A percentile compares a stretch with the other conserved stretches of the same genome.
phyloP scores from a whole-genome alignment of 495 filamentous ascomycete genomes.

The Aspergillus bertholletiae region DNA sequence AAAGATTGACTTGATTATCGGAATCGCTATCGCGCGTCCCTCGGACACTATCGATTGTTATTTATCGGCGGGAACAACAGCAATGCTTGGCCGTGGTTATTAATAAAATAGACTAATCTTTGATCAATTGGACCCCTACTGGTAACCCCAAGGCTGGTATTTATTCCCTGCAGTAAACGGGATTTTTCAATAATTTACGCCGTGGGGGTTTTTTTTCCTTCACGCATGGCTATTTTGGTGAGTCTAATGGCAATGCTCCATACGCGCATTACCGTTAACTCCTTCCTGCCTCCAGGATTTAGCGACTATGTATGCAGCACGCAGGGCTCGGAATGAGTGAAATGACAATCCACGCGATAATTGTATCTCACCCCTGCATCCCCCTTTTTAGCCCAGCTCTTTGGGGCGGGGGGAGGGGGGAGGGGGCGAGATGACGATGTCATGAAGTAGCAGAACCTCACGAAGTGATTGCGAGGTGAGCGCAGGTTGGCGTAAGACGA shows the following conservation, averaged over 20 bases:
- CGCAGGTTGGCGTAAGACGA: not conserved
- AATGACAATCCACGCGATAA: not conserved
- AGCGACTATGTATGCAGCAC: not conserved
- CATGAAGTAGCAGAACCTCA: not conserved
- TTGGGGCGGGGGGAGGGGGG: too few species aligned
- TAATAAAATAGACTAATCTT: not conserved
- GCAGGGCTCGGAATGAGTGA: not conserved
- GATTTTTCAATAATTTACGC: not conserved
- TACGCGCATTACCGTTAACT: not conserved
- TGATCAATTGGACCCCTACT: not conserved
- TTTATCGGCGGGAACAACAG: not conserved
- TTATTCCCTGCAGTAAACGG: not conserved
- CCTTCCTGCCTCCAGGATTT: not conserved
- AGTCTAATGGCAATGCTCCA: not conserved
- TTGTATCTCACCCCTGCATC: not conserved
- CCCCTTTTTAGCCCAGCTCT: not conserved
- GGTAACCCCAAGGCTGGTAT: not conserved
- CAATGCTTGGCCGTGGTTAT: not conserved
- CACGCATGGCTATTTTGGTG: not conserved
- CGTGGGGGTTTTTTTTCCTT: not conserved
- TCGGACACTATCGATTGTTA: conserved; percentile 1
- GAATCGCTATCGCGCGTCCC: not conserved
- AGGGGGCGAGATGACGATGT: too few species aligned
- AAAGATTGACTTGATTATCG: conserved; percentile 1
- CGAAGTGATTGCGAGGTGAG: not conserved